Evolutionary conservation across 371 early-diverging fungal species (phyloP), one percentile per base, ranked within the genome.

Genomic region (Actinomortierella wolfii): DNA sequence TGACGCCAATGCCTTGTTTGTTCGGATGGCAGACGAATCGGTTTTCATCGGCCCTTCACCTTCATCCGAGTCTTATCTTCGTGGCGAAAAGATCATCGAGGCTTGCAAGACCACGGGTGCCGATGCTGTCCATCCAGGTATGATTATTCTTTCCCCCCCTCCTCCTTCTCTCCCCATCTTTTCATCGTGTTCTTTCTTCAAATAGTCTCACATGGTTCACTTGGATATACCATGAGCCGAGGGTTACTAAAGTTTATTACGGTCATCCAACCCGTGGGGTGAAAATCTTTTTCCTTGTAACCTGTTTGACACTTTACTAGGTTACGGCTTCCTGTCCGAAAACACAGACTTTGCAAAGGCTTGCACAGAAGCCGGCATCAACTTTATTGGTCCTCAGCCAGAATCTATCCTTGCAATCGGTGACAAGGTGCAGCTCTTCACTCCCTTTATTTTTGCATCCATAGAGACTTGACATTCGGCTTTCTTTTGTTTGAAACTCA

Each of bases 341-440:
- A 93, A 93, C 67, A 76, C 88, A 0, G 68, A 70, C n/a, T 93
- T 93, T 83, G 91, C 86, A n/a, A 60, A 79, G 59, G 79, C 79
- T 13, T 78, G 89, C 11, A 80, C 84, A 26, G 67, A 80, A 24
- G 81, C 81, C 0, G 85, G 84, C 3, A 81, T 92, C n/a, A 77
- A 70, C 14, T 93, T 93, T 67, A 90, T 93, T 21, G 94, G 94
- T 11, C 94, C 94, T 1, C 76, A 78, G 8, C 86, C 84, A 18
- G 71, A 81, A 50, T 86, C 95, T 4, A 96, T 97, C 79, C 86
- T 86, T 6, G 88, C 87, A 42, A 96, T 97, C 89, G 97, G 97
- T 40, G 95, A 96, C 79, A 96, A 97, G 83, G 93, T 94, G 59
- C 82, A 86, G n/a, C n/a, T n/a, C n/a, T n/a, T n/a, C n/a, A n/a